Base-by-base conservation (phyloP, 2,329 filamentous ascomycete genomes). In the Calonectria hongkongensis region DNA sequence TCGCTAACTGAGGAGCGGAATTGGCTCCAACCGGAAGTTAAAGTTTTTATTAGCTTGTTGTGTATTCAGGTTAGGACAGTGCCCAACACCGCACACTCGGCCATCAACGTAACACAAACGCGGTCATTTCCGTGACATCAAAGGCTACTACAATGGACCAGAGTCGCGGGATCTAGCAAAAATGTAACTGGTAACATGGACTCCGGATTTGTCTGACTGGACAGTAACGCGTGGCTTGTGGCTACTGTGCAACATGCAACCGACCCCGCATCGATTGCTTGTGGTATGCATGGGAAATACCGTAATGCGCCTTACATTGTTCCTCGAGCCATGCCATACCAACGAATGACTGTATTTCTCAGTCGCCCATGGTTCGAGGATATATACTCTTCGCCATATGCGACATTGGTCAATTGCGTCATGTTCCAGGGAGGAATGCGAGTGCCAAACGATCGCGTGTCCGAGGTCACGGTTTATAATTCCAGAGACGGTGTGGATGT, bases 111-210 rank as follows among this genome's bases (percentile, higher is more conserved):
- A 36, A 13, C 33, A 36, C 33, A 36, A 36, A 36, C 33, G 12
- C 33, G 33, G 8, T 36, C 33, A 36, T 36, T 36, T 36, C 33
- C 12, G 33, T 36, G 33, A 36, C 6, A 36, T 9, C 8, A 36
- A 13, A 10, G 33, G 33, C 10, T 12, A 33, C 30, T 33, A 36
- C 5, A 33, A 33, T 33, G 9, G 30, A 36, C 54, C 21, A 25
- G 21, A 27, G 54, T 15, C 25, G 13, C 47, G 41, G 28, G 33
- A 30, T 47, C 27, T n/a, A 27, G 36, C 41, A 33, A 41, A 30
- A 8, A 63, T 63, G 58, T 63, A 47, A 47, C 58, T n/a, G 12
- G 33, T 60, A 36, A 21, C 58, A 18, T 13, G 10, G 18, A 16
- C 25, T 45, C 27, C 21, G 28, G 58, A n/a, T 15, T 21, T 21